These are phyloP conservation scores for Grosmannia serpens DNA, from an alignment of 2,329 filamentous ascomycete genomes.

Conservation along the genomic window DNA sequence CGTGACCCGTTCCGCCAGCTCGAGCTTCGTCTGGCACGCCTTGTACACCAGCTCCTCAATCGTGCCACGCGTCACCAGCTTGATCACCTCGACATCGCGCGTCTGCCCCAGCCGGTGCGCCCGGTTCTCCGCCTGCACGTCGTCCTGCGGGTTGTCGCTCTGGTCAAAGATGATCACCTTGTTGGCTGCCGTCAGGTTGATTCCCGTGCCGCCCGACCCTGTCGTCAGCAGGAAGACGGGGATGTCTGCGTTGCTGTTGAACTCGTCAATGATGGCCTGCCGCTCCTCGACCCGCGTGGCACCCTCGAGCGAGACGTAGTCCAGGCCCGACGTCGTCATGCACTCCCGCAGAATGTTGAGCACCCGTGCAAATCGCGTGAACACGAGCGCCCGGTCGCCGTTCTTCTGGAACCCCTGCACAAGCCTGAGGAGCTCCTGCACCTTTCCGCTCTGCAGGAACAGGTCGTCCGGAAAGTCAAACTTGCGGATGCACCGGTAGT, in stretches of 20 bases:
- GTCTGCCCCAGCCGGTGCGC: slow-evolving; percentile 91
- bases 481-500: slow-evolving; percentile 41
- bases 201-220: slow-evolving; percentile 88
- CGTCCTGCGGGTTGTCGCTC: slow-evolving; percentile 95
- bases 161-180: slow-evolving; percentile 97
- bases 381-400: slow-evolving; percentile 79
- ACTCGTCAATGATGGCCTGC: slow-evolving; percentile 80
- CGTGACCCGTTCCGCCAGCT: slow-evolving; percentile 58
- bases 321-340: slow-evolving; percentile 58
- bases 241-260: slow-evolving; percentile 63
- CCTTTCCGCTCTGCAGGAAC: slow-evolving; percentile 64
- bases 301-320: slow-evolving; percentile 79
- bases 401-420: slow-evolving; percentile 62
- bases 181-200: slow-evolving; percentile 91
- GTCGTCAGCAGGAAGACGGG: slow-evolving; percentile 90
- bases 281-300: slow-evolving; percentile 70
- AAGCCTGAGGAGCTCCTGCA: slow-evolving; percentile 67
- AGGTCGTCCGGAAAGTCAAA: slow-evolving; percentile 43
- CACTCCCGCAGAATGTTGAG: slow-evolving; percentile 84
- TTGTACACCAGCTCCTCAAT: slow-evolving; percentile 92
- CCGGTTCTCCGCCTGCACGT: slow-evolving; percentile 95
- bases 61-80: slow-evolving; percentile 68
- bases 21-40: slow-evolving; percentile 84
- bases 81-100: slow-evolving; percentile 78
- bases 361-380: slow-evolving; percentile 86